Evolutionary conservation across 306 rosid genomes (phyloP).

Genomic region (Lithocarpus polystachyus): DNA sequence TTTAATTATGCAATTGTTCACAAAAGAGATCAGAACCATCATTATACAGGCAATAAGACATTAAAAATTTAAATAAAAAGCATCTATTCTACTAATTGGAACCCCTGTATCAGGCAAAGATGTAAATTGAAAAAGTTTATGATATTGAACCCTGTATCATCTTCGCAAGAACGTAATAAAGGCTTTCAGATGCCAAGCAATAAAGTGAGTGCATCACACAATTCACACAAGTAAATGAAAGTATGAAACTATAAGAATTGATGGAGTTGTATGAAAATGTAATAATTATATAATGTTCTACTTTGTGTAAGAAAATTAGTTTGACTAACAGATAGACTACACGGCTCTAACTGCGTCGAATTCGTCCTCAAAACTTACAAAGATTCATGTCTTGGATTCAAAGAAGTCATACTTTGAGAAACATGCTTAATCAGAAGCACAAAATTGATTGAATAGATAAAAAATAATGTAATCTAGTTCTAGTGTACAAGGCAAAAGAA

Average conservation of each 20-base stretch:
- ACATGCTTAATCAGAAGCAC: background rate
- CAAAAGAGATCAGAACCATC: background rate
- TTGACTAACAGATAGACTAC: background rate
- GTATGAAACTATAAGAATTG: background rate
- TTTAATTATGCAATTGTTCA: background rate
- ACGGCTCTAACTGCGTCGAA: background rate
- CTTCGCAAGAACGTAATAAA: background rate
- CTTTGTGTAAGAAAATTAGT: background rate
- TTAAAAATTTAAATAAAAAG: background rate
- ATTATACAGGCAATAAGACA: background rate
- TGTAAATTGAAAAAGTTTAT: too few relatives aligned
- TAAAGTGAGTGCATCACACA: background rate
- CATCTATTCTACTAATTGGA: background rate
- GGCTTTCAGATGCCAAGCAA: background rate
- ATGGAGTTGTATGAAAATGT: too few relatives aligned
- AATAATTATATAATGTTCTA: too few relatives aligned
- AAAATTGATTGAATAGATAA: background rate
- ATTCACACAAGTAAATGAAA: background rate
- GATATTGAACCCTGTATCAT: background rate
- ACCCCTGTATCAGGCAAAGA: background rate
- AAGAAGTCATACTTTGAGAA: too few relatives aligned
- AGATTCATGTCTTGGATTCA: too few relatives aligned
- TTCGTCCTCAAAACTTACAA: too few relatives aligned
- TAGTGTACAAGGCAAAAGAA: background rate
- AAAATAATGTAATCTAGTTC: background rate